Base-by-base conservation (phyloP, 2,329 filamentous ascomycete genomes). In the Ophiocordyceps camponoti-saundersi region DNA sequence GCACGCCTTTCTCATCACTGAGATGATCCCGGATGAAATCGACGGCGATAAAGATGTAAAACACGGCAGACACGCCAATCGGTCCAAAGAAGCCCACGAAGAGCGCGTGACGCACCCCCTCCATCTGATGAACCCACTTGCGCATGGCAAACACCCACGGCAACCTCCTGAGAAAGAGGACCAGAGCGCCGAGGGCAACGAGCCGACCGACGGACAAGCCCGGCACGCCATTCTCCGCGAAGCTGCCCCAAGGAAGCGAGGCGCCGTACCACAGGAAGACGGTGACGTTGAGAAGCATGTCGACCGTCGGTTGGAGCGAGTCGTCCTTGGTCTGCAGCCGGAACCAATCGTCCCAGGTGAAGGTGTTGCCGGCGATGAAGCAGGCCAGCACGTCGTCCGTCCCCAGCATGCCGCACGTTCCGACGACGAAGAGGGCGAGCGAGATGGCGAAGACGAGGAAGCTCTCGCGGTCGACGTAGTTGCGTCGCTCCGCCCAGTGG, bases 321-420 rank as follows among this genome's bases (percentile, higher is more conserved):
- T 95, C 90, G 54, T 95, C 89, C 55, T 82, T 68, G 0, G 89
- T 95, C 61, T 93, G 85, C 1, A 90, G 68, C 0, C 89, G 82
- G 63, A 95, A 95, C 87, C 86, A 93, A 63, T 94, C 87, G 59
- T 94, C 88, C 79, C 86, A 90, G 0, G 86, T 94, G 54, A 95
- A 94, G 1, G 77, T 77, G 57, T 94, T 95, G 1, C 89, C 89
- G 2, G 89, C 89, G 54, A 95, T 81, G 59, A 95, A 95, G 65
- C 87, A 94, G 1, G 89, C 88, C 7, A 95, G 71, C 1, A 95
- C 83, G 57, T 95, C 89, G 57, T 95, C 88, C 34, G 80, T 90
- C 1, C 87, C 88, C 44, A 94, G 75, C 70, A 95, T 74, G 2
- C 88, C 88, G 51, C 85, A 89, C 0, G 87, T 94, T 0, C 88